A percentile compares a stretch with the other conserved stretches of the same genome.
phyloP scores from a whole-genome alignment of 75 land plant genomes.

The Sequoia sempervirens region DNA sequence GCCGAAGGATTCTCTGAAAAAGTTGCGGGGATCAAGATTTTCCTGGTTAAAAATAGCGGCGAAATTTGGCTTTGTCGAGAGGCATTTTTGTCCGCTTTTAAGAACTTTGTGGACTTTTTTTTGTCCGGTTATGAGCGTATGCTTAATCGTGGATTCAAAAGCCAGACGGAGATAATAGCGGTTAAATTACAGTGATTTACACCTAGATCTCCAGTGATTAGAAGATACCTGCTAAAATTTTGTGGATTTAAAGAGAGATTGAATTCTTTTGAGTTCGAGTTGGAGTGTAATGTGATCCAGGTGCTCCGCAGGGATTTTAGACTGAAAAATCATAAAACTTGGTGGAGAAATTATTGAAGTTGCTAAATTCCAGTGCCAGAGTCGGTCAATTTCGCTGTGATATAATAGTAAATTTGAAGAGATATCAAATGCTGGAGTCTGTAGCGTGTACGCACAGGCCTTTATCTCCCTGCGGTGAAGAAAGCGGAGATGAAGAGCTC shows the following conservation, averaged over 20 bases:
- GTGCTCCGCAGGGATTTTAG: background rate
- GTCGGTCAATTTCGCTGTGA: background rate
- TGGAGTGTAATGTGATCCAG: background rate
- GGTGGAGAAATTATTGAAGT: background rate
- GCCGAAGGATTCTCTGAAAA: background rate
- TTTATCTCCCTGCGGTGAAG: slow-evolving; percentile 46
- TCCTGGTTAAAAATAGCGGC: slow-evolving; percentile 6
- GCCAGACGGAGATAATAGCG: background rate
- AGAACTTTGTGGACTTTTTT: background rate
- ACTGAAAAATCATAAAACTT: background rate
- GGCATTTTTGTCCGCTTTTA: slow-evolving; percentile 1
- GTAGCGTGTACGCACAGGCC: slow-evolving; percentile 2
- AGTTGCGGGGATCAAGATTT: background rate
- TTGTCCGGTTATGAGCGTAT: background rate
- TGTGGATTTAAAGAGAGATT: background rate
- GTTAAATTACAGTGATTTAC: background rate
- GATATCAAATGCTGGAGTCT: slow-evolving; percentile 3
- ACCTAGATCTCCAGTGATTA: background rate
- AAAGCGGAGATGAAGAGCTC: slow-evolving; percentile 67
- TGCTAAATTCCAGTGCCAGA: background rate
- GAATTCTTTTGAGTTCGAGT: background rate
- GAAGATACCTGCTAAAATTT: background rate
- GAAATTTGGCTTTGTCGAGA: slow-evolving; percentile 7
- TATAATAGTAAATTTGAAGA: background rate
- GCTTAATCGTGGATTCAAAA: background rate